phyloP scores from a whole-genome alignment of 2,329 filamentous ascomycete species.

The Cladosporium sp. region DNA sequence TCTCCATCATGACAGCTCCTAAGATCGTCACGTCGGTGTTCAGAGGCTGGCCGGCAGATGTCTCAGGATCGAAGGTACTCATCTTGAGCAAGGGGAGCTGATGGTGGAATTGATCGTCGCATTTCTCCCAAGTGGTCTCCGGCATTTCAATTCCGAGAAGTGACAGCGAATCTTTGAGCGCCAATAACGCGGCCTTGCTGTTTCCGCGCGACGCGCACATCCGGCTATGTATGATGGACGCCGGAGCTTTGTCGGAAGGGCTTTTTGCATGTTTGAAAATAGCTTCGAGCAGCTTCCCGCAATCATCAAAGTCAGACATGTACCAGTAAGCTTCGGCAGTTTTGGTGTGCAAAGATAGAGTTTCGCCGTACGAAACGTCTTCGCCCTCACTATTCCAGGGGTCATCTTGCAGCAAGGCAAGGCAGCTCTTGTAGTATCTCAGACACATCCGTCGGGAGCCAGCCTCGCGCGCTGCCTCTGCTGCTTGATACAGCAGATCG shows the following conservation, averaged over 20 bases:
- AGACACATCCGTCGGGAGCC: constrained; percentile 76
- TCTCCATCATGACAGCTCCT: constrained; percentile 64
- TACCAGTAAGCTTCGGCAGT: constrained; percentile 79
- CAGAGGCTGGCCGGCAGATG: constrained; percentile 36
- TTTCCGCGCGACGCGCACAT: constrained; percentile 72
- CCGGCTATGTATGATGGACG: constrained; percentile 75
- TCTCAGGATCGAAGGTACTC: constrained; percentile 14
- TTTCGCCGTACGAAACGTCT: constrained; percentile 82
- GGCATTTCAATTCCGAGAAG: constrained; percentile 64
- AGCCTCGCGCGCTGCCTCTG: constrained; percentile 70
- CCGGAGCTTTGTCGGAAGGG: constrained; percentile 72
- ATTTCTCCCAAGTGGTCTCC: constrained; percentile 64
- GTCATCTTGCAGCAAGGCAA: constrained; percentile 70
- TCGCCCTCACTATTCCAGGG: constrained; percentile 63
- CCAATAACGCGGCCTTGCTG: constrained; percentile 59
- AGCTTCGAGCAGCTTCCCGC: constrained; percentile 60
- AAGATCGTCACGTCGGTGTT: constrained; percentile 55
- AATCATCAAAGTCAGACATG: constrained; percentile 63
- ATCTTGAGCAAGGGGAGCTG: constrained; percentile 23
- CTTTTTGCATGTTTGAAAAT: constrained; percentile 66
- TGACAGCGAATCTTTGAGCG: constrained; percentile 63
- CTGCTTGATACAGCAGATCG: constrained; percentile 71
- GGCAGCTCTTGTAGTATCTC: constrained; percentile 71
- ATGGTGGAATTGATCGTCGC: constrained; percentile 65
- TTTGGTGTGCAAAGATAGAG: constrained; percentile 68